Evolutionary conservation across 164 flowering plant species (phyloP).

Genomic region (Berberis vulgaris): DNA sequence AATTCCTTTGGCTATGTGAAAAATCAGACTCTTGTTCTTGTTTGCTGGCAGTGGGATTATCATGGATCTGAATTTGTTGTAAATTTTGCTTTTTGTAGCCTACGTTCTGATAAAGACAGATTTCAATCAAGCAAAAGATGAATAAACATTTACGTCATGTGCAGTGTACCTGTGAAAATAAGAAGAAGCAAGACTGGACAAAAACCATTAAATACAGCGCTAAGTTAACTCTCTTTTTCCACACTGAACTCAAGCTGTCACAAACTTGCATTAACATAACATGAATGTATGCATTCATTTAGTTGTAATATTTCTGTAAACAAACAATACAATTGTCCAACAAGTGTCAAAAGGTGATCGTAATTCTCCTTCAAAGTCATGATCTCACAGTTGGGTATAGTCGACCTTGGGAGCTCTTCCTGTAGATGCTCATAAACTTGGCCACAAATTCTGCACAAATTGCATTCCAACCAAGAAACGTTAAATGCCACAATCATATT

Average conservation of each 20-base stretch:
- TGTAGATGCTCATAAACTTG: constrained; percentile 63
- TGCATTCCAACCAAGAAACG: neutral
- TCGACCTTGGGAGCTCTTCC: constrained; percentile 30
- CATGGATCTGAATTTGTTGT: too few species aligned
- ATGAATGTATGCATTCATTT: neutral
- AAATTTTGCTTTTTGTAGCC: too few species aligned
- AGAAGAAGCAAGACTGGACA: too few species aligned
- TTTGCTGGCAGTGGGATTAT: too few species aligned
- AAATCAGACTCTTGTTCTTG: too few species aligned
- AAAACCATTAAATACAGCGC: neutral
- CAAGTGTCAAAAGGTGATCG: neutral
- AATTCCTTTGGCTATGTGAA: too few species aligned
- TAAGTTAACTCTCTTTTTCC: too few species aligned
- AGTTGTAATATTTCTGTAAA: neutral
- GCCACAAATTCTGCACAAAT: constrained; percentile 62
- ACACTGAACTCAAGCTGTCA: neutral
- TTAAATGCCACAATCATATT: neutral
- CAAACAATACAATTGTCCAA: neutral
- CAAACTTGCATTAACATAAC: neutral
- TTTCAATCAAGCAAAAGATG: too few species aligned
- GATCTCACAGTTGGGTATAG: neutral
- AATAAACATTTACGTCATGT: too few species aligned
- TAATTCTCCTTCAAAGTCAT: neutral
- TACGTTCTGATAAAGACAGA: too few species aligned
- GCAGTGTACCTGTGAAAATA: too few species aligned